A percentile compares a stretch with the other conserved stretches of the same genome.
Evolutionary conservation across 2,329 filamentous ascomycete species (phyloP).

Genomic region (Fusarium pilosicola): DNA sequence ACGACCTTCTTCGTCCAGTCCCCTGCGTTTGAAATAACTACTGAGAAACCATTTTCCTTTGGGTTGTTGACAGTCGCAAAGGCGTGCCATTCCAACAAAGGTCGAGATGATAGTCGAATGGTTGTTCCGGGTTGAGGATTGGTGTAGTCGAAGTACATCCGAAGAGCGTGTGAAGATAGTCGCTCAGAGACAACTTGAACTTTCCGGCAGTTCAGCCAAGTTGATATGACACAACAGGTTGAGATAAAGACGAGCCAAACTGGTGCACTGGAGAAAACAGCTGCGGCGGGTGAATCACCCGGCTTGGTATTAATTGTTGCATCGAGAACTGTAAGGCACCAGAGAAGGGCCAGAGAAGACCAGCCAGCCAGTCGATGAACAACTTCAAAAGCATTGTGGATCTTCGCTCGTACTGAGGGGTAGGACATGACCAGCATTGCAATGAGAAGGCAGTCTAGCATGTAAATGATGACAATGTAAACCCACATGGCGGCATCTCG

Average conservation of each 20-base stretch:
- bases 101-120: slow-evolving; percentile 65
- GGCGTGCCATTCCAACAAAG: slow-evolving; percentile 73
- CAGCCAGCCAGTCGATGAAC: slow-evolving; percentile 33
- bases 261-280: slow-evolving; percentile 49
- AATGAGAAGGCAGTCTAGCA: slow-evolving; percentile 20
- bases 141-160: slow-evolving; percentile 72
- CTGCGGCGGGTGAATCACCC: slow-evolving; percentile 40
- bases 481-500: slow-evolving; percentile 4
- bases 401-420: slow-evolving; percentile 17
- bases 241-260: slow-evolving; percentile 73
- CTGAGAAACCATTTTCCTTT: slow-evolving; percentile 62
- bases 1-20: slow-evolving; percentile 72
- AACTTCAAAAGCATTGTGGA: slow-evolving; percentile 29
- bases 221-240: slow-evolving; percentile 70
- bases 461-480: slow-evolving; percentile 24
- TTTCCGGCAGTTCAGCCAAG: slow-evolving; percentile 74
- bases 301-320: slow-evolving; percentile 65
- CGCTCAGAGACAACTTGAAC: slow-evolving; percentile 69
- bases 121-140: slow-evolving; percentile 58
- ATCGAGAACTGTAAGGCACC: slow-evolving; percentile 56
- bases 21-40: slow-evolving; percentile 73
- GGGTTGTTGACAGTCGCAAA: slow-evolving; percentile 75
- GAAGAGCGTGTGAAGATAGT: slow-evolving; percentile 74
- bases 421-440: slow-evolving; percentile 31
- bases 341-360: slow-evolving; percentile 25